Conservation (phyloP, 768 basidiomycete genomes). For the Russula brevipes region DNA sequence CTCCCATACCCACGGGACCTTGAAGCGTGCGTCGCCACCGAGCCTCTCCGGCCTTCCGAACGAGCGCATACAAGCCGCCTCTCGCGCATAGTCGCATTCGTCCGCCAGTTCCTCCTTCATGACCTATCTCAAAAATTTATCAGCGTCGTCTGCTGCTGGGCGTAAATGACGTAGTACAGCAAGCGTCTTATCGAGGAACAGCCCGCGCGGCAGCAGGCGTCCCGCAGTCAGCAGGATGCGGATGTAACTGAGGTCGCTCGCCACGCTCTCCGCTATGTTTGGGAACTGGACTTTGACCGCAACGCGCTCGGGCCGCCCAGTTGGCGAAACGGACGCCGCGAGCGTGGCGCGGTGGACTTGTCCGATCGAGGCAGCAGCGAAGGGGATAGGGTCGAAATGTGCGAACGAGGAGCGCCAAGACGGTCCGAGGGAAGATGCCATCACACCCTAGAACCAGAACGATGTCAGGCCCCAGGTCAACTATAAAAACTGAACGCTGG, state of each 20-base stretch:
- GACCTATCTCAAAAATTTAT: slow-evolving; percentile 44
- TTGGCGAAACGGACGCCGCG: slow-evolving; percentile 46
- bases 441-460: slow-evolving; percentile 49
- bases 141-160: not conserved
- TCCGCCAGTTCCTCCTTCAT: slow-evolving; percentile 87
- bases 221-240: slow-evolving; percentile 78
- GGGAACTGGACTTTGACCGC: slow-evolving; percentile 96
- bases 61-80: slow-evolving; percentile 61
- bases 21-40: slow-evolving; percentile 62
- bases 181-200: slow-evolving; percentile 87
- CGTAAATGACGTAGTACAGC: slow-evolving; percentile 38
- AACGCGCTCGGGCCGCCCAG: slow-evolving; percentile 50
- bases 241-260: slow-evolving; percentile 82
- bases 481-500: not conserved
- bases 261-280: slow-evolving; percentile 79
- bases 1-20: slow-evolving; percentile 82
- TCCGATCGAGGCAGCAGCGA: slow-evolving; percentile 95
- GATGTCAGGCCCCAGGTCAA: not conserved
- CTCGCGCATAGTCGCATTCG: slow-evolving; percentile 86
- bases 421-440: slow-evolving; percentile 65
- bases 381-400: slow-evolving; percentile 78
- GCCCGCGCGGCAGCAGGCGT: slow-evolving; percentile 74
- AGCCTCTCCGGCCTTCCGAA: slow-evolving; percentile 52
- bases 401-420: slow-evolving; percentile 69
- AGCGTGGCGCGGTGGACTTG: slow-evolving; percentile 85